phyloP scores from a whole-genome alignment of 495 filamentous ascomycete species.

The Astrothelium subdiscretum region DNA sequence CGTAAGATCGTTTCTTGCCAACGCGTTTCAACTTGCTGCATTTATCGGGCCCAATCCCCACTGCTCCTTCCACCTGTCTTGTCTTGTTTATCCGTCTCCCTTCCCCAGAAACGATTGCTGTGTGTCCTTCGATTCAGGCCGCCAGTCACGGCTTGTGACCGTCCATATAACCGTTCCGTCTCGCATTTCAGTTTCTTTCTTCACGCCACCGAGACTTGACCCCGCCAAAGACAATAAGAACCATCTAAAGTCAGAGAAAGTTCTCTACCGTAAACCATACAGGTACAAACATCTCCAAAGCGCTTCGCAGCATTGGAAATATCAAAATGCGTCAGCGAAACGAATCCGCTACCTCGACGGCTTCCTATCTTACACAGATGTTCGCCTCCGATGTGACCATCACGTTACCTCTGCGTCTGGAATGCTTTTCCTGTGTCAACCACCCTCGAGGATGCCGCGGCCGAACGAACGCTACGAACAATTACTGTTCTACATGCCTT shows the following conservation, averaged over 20 bases:
- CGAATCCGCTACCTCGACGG: not conserved
- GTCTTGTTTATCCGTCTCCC: not conserved
- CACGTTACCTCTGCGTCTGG: not conserved
- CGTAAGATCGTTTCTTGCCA: not conserved
- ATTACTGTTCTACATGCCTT: not conserved
- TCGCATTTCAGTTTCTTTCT: not conserved
- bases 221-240: not conserved
- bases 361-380: not conserved
- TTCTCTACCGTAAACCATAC: not conserved
- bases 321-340: not conserved
- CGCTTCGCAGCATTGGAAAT: not conserved
- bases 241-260: not conserved
- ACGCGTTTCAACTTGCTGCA: not conserved
- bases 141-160: not conserved
- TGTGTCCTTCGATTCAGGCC: not conserved
- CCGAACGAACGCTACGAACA: not conserved
- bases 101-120: not conserved
- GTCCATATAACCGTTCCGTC: not conserved
- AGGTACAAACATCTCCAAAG: not conserved
- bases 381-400: slow-evolving; percentile 1
- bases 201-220: not conserved
- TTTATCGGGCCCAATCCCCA: not conserved
- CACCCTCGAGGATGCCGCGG: not conserved
- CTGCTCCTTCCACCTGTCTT: not conserved
- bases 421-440: not conserved